A percentile compares a stretch with the other conserved stretches of the same genome.
Conservation (phyloP, 2,329 filamentous ascomycete species). For the Cordyceps farinosa region DNA sequence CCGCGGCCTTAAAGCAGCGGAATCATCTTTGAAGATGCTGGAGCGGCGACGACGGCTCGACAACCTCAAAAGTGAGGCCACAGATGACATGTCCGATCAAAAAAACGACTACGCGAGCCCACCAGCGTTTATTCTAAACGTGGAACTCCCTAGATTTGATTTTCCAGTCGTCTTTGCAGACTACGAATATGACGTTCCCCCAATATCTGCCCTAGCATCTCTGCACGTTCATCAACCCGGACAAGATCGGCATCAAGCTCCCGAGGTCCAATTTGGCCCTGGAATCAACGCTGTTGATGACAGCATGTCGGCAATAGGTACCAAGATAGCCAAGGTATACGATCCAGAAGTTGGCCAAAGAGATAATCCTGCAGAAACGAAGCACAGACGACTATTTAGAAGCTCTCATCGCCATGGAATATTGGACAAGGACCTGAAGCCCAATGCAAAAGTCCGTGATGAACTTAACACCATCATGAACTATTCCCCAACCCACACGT, state of each 20-base stretch:
- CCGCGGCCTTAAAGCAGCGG: constrained; percentile 61
- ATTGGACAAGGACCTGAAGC: constrained; percentile 90
- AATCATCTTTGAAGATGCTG: constrained; percentile 57
- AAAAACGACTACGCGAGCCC: constrained; percentile 39
- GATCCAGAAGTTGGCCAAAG: constrained; percentile 86
- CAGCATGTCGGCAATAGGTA: constrained; percentile 44
- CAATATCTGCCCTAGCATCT: constrained; percentile 71
- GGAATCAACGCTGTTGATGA: constrained; percentile 72
- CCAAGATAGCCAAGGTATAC: constrained; percentile 77
- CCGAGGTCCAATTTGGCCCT: constrained; percentile 85
- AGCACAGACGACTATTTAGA: constrained; percentile 86
- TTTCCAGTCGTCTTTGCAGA: constrained; percentile 95
- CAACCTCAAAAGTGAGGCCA: constrained; percentile 28
- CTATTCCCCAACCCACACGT: constrained; percentile 85
- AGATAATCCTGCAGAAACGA: constrained; percentile 92
- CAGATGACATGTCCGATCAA: constrained; percentile 30
- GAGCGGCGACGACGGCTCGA: constrained; percentile 43
- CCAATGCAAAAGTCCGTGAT: constrained; percentile 92
- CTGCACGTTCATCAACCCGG: constrained; percentile 54
- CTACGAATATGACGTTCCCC: constrained; percentile 83
- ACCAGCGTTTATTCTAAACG: constrained; percentile 73
- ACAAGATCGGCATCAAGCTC: constrained; percentile 70
- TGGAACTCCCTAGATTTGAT: constrained; percentile 92
- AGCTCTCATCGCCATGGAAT: constrained; percentile 89
- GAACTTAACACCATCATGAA: constrained; percentile 88